Percentiles rank a stretch among this genome's conserved stretches.
These are phyloP conservation scores for Purshia tridentata DNA, from an alignment of 306 rosid genomes.

Conservation along the genomic window DNA sequence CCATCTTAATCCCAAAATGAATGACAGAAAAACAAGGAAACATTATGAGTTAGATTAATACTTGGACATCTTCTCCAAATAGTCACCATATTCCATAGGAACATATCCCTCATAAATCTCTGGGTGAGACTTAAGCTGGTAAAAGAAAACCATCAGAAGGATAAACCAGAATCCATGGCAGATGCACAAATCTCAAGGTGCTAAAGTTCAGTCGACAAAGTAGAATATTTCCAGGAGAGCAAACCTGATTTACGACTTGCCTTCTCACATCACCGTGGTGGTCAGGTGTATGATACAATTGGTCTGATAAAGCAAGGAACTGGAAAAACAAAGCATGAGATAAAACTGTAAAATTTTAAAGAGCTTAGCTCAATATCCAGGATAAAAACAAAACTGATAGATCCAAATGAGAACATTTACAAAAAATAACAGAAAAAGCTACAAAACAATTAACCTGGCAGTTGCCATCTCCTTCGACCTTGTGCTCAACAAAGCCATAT, in stretches of 20 bases:
- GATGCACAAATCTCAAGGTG: constrained; percentile 15
- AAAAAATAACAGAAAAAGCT: constrained; percentile 2
- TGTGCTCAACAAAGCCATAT: constrained; percentile 62
- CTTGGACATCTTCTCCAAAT: constrained; percentile 77
- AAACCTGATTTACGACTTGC: constrained; percentile 69
- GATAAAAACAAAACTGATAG: not conserved
- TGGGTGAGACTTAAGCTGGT: constrained; percentile 71
- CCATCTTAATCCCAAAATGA: constrained; percentile 12
- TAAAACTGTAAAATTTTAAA: not conserved
- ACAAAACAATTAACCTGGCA: constrained; percentile 64
- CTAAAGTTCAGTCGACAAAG: constrained; percentile 18
- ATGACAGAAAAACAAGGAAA: not conserved
- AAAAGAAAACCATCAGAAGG: constrained; percentile 20
- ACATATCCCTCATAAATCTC: constrained; percentile 87
- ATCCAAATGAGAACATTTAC: constrained; percentile 16
- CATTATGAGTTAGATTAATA: constrained; percentile 25
- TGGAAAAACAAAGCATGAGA: constrained; percentile 34
- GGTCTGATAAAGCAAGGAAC: constrained; percentile 90
- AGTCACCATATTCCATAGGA: constrained; percentile 72
- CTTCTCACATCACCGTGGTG: constrained; percentile 61
- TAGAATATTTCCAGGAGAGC: constrained; percentile 21
- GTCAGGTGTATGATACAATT: constrained; percentile 58
- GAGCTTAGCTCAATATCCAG: constrained; percentile 10
- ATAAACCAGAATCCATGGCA: constrained; percentile 30
- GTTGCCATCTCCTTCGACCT: constrained; percentile 85